These are phyloP conservation scores for Pholiota conissans DNA, from an alignment of 768 basidiomycete species.

Conservation along the genomic window DNA sequence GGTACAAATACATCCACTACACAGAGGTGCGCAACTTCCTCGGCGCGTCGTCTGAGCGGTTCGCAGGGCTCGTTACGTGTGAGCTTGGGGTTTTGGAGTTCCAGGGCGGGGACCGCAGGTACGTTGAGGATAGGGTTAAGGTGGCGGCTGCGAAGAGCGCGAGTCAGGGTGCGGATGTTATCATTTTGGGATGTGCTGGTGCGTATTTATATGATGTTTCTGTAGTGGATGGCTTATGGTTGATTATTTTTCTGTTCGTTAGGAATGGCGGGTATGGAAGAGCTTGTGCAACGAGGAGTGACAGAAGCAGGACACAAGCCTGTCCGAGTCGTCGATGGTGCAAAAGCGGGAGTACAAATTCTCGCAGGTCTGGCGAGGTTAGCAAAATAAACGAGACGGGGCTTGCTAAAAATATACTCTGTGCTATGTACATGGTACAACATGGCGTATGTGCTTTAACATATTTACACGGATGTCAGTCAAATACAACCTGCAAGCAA, in stretches of 20 bases:
- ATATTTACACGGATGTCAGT: too few species aligned
- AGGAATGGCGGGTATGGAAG: slow-evolving; percentile 40
- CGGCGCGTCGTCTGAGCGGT: slow-evolving; percentile 32
- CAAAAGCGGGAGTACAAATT: slow-evolving; percentile 37
- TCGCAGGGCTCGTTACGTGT: slow-evolving; percentile 33
- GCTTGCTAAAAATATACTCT: too few species aligned
- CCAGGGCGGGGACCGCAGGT: slow-evolving; percentile 27
- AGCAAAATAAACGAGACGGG: slow-evolving; percentile 12
- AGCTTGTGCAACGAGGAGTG: slow-evolving; percentile 27
- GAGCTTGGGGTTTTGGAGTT: slow-evolving; percentile 35
- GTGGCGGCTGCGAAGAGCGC: slow-evolving; percentile 29
- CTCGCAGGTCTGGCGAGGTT: slow-evolving; percentile 33
- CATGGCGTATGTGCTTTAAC: too few species aligned
- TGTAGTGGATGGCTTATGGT: neutral
- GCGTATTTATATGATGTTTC: neutral
- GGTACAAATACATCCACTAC: slow-evolving; percentile 32
- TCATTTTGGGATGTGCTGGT: slow-evolving; percentile 40
- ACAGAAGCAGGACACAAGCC: slow-evolving; percentile 23
- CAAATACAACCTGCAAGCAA: too few species aligned
- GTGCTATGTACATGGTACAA: too few species aligned
- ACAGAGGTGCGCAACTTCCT: slow-evolving; percentile 33
- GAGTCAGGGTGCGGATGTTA: slow-evolving; percentile 32
- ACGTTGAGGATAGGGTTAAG: slow-evolving; percentile 30
- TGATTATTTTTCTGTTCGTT: neutral
- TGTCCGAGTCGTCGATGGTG: slow-evolving; percentile 35